Percentiles rank a stretch among this genome's conserved stretches.
phyloP scores from a whole-genome alignment of 2,329 filamentous ascomycete species.

The Monosporascus cannonballus region DNA sequence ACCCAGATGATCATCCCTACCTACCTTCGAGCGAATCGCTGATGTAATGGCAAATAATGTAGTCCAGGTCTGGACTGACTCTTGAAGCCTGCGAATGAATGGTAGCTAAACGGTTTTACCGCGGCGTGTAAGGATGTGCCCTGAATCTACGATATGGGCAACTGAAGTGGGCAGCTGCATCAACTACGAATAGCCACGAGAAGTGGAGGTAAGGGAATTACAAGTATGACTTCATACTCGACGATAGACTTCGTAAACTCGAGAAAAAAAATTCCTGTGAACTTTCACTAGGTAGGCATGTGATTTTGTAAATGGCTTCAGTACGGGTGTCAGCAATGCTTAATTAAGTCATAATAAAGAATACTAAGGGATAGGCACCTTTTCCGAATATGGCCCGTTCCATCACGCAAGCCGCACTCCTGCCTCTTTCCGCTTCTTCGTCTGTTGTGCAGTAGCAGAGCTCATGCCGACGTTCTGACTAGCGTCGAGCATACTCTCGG shows the following conservation, averaged over 20 bases:
- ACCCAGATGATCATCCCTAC: too few relatives aligned
- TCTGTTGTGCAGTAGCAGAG: conserved; percentile 55
- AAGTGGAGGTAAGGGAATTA: background rate
- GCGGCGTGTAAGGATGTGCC: too few relatives aligned
- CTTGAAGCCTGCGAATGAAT: too few relatives aligned
- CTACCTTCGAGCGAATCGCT: too few relatives aligned
- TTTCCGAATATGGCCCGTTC: conserved; percentile 13
- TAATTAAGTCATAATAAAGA: conserved; percentile 16
- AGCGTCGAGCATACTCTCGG: conserved; percentile 60
- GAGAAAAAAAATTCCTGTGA: background rate
- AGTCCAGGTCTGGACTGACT: too few relatives aligned
- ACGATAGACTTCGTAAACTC: background rate
- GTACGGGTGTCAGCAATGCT: conserved; percentile 24
- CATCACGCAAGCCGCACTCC: conserved; percentile 54
- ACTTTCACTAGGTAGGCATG: background rate
- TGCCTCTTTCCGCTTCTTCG: conserved; percentile 60
- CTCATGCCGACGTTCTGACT: conserved; percentile 59
- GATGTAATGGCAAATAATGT: too few relatives aligned
- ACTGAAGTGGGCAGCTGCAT: background rate
- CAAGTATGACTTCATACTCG: conserved; percentile 7
- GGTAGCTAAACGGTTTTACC: too few relatives aligned
- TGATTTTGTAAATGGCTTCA: background rate
- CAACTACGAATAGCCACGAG: background rate
- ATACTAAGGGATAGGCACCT: conserved; percentile 29
- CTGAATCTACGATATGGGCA: too few relatives aligned